These are phyloP conservation scores for Hypsizygus marmoreus DNA, from an alignment of 768 basidiomycete genomes.

Conservation along the genomic window DNA sequence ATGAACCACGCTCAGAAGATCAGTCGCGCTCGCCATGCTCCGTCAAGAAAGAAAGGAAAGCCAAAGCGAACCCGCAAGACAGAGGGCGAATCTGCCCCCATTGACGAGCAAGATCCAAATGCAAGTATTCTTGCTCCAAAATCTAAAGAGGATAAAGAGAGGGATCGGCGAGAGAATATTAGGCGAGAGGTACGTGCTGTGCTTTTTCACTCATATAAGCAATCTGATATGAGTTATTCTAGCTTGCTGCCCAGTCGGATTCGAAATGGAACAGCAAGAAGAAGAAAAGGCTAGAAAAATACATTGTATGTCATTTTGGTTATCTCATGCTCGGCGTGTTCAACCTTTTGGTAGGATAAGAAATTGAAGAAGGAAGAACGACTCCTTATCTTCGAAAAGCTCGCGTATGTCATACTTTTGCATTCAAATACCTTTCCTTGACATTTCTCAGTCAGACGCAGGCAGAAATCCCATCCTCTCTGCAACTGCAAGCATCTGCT, in stretches of 20 bases:
- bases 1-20: slow-evolving; percentile 35
- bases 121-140: slow-evolving; percentile 60
- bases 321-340: background rate
- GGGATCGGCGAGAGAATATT: slow-evolving; percentile 58
- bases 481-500: slow-evolving; percentile 76
- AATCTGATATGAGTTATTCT: slow-evolving; percentile 9
- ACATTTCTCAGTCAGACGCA: slow-evolving; percentile 67
- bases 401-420: slow-evolving; percentile 58
- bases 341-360: slow-evolving; percentile 61
- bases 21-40: slow-evolving; percentile 65
- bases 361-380: slow-evolving; percentile 92
- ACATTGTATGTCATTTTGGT: slow-evolving; percentile 62
- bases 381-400: slow-evolving; percentile 70
- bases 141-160: slow-evolving; percentile 60
- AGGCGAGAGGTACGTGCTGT: slow-evolving; percentile 53
- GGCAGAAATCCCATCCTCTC: slow-evolving; percentile 57
- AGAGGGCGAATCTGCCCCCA: slow-evolving; percentile 15
- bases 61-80: slow-evolving; percentile 25
- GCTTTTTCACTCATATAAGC: slow-evolving; percentile 2
- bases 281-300: slow-evolving; percentile 87
- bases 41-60: slow-evolving; percentile 67
- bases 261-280: slow-evolving; percentile 83
- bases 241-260: slow-evolving; percentile 56
- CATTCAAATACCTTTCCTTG: slow-evolving; percentile 18
- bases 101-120: slow-evolving; percentile 50